phyloP scores from a whole-genome alignment of 495 filamentous ascomycete species.

The Penicillium paradoxum region DNA sequence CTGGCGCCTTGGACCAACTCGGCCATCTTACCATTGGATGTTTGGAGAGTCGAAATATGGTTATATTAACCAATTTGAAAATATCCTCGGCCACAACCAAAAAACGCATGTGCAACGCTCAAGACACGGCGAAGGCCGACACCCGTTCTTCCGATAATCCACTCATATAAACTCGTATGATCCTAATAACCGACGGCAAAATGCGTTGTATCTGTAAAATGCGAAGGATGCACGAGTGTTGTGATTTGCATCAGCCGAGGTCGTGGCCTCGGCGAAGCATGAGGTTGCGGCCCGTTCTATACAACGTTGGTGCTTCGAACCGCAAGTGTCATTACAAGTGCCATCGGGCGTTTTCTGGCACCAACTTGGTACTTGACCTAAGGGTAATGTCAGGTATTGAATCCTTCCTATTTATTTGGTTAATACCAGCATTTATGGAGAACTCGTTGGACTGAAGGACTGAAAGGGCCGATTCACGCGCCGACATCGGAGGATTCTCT shows the following conservation, averaged over 20 bases:
- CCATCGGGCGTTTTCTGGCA: neutral
- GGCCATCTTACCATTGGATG: constrained; percentile 31
- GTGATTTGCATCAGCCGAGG: neutral
- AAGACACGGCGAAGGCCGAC: neutral
- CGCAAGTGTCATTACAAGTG: neutral
- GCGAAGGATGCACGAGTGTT: no score
- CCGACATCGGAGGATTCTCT: constrained; percentile 18
- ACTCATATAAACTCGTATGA: no score
- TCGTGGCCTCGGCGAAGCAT: no score
- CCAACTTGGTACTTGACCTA: neutral
- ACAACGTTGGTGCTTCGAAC: no score
- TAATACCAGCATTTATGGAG: neutral
- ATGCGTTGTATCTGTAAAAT: neutral
- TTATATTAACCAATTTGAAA: no score
- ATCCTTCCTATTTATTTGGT: neutral
- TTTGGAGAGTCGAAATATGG: neutral
- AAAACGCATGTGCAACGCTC: neutral
- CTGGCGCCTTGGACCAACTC: constrained; percentile 38
- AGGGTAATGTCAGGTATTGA: neutral
- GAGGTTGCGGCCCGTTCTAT: no score
- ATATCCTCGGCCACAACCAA: no score
- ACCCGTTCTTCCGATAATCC: no score
- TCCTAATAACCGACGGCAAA: no score
- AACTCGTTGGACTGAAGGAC: neutral
- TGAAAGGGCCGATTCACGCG: constrained; percentile 19